Percentiles rank a stretch among this genome's conserved stretches.
These are phyloP conservation scores for Lasiosphaeris hirsuta DNA, from an alignment of 495 filamentous ascomycete species.

Conservation along the genomic window DNA sequence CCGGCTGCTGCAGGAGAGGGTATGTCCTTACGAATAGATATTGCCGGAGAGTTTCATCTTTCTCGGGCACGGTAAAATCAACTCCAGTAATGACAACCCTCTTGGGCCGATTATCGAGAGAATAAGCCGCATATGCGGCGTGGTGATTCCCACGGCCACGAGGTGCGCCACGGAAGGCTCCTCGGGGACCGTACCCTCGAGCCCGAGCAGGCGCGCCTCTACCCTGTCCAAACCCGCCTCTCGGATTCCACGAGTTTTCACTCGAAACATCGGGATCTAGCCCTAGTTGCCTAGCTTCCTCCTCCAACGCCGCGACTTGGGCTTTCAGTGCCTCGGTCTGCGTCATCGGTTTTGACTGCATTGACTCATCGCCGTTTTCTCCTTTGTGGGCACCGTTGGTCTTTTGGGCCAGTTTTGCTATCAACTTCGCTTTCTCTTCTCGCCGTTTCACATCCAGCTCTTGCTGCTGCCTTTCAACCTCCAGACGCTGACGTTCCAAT, in stretches of 20 bases:
- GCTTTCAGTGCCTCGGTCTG: conserved; percentile 62
- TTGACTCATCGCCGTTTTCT: conserved; percentile 20
- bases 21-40: conserved; percentile 71
- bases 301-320: conserved; percentile 77
- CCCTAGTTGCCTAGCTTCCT: conserved; percentile 77
- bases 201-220: conserved; percentile 43
- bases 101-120: conserved; percentile 84
- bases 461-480: conserved; percentile 72
- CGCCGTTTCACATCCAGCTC: conserved; percentile 70
- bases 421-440: conserved; percentile 70
- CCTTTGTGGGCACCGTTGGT: conserved; percentile 33
- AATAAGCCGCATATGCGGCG: conserved; percentile 61
- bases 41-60: conserved; percentile 80
- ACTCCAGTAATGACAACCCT: conserved; percentile 69
- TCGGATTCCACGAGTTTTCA: conserved; percentile 37
- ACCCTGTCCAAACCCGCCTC: conserved; percentile 44
- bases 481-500: conserved; percentile 64
- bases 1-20: neutral
- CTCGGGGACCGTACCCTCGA: conserved; percentile 42
- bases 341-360: conserved; percentile 27
- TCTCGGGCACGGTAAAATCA: conserved; percentile 59
- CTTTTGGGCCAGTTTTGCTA: conserved; percentile 49
- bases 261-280: conserved; percentile 56
- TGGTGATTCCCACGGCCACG: conserved; percentile 57
- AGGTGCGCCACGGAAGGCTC: conserved; percentile 47